Evolutionary conservation across 1,284 basidiomycete genomes (phyloP).

Genomic region (Ceraceosorus guamensis): DNA sequence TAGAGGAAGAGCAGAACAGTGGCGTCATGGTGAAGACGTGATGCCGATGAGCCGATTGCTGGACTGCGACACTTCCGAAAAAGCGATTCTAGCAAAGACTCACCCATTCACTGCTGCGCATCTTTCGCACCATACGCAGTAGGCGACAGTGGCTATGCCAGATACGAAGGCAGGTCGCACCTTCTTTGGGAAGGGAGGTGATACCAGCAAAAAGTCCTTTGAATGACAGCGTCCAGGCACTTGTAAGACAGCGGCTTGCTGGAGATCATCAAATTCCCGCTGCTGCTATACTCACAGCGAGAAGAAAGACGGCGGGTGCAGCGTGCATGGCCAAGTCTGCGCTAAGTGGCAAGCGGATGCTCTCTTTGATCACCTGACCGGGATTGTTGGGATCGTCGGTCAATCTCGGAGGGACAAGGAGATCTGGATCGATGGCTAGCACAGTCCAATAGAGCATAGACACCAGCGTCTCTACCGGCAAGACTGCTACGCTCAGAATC

Average conservation of each 20-base stretch:
- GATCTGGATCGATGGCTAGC: slow-evolving; percentile 16
- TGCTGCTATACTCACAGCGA: slow-evolving; percentile 8
- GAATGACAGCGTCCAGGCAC: neutral
- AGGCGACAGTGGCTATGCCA: neutral
- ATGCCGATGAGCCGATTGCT: too few relatives aligned
- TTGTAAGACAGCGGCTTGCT: neutral
- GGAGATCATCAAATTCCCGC: neutral
- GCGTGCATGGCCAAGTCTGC: slow-evolving; percentile 32
- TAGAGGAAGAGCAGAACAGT: too few relatives aligned
- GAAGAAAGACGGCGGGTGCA: slow-evolving; percentile 27
- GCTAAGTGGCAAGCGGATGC: slow-evolving; percentile 18
- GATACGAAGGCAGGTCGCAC: slow-evolving; percentile 1
- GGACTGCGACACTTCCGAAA: neutral
- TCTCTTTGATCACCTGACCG: slow-evolving; percentile 21
- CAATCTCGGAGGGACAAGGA: slow-evolving; percentile 22
- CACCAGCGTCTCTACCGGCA: slow-evolving; percentile 29
- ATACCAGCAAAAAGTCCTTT: slow-evolving; percentile 7
- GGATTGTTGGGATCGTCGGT: slow-evolving; percentile 26
- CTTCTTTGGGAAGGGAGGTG: slow-evolving; percentile 6
- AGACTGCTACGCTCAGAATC: slow-evolving; percentile 11
- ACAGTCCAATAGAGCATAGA: slow-evolving; percentile 33
- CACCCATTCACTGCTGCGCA: slow-evolving; percentile 24
- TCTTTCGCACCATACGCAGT: slow-evolving; percentile 23
- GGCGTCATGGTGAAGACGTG: too few relatives aligned
- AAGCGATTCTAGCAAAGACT: too few relatives aligned